phyloP scores from a whole-genome alignment of 1,139 yeast species.

The Suhomyces coccinellae region DNA sequence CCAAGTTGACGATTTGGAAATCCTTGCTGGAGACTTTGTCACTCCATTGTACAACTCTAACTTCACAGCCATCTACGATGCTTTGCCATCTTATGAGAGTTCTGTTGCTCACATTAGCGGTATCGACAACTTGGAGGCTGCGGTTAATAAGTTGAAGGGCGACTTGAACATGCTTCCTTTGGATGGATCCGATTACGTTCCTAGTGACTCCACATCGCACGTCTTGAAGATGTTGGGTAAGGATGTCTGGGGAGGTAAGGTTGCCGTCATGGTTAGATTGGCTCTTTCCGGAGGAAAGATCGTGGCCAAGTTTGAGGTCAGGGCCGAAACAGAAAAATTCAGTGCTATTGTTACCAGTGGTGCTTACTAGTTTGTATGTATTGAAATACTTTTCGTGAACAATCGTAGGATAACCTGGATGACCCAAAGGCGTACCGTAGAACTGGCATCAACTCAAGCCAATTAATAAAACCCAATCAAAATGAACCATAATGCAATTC shows the following conservation, averaged over 20 bases:
- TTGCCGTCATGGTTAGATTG: slow-evolving; percentile 69
- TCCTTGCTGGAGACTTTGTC: slow-evolving; percentile 81
- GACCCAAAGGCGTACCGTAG: too few species aligned
- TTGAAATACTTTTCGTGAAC: not conserved
- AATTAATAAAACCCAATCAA: too few species aligned
- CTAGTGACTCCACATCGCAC: slow-evolving; percentile 63
- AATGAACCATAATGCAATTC: too few species aligned
- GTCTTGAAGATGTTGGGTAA: slow-evolving; percentile 81
- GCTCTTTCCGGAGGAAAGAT: slow-evolving; percentile 70
- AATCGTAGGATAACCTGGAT: too few species aligned
- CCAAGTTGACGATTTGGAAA: slow-evolving; percentile 77
- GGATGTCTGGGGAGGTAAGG: slow-evolving; percentile 70
- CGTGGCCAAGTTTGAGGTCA: slow-evolving; percentile 74
- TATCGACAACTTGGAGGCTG: slow-evolving; percentile 34
- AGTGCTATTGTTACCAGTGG: slow-evolving; percentile 25
- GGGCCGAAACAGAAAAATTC: slow-evolving; percentile 52
- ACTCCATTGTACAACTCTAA: slow-evolving; percentile 76
- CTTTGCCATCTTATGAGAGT: slow-evolving; percentile 45
- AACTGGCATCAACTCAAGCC: too few species aligned
- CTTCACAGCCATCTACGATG: slow-evolving; percentile 76
- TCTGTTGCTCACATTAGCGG: slow-evolving; percentile 42
- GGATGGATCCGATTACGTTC: slow-evolving; percentile 73
- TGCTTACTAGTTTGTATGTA: slow-evolving; percentile 12
- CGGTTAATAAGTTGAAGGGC: slow-evolving; percentile 49
- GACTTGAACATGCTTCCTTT: slow-evolving; percentile 77